phyloP scores from a whole-genome alignment of 179 eudicot genomes.

The Corrigiola litoralis region DNA sequence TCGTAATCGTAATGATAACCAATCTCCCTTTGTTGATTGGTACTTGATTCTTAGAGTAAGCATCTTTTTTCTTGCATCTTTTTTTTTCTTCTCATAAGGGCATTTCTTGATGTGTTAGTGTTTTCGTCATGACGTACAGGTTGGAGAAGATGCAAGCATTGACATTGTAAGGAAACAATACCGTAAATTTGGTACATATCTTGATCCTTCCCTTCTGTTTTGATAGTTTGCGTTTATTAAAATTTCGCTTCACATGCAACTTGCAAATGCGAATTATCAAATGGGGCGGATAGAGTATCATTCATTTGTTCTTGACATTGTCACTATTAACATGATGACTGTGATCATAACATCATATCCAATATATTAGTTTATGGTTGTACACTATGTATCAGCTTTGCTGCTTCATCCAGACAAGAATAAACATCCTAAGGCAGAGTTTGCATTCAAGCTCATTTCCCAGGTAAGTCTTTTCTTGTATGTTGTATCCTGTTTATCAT shows the following conservation, averaged over 20 bases:
- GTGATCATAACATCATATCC: neutral
- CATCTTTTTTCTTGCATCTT: neutral
- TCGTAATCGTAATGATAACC: neutral
- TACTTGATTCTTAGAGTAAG: constrained; percentile 62
- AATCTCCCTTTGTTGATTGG: constrained; percentile 57
- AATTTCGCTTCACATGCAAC: too few relatives aligned
- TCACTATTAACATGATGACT: neutral
- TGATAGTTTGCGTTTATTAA: too few relatives aligned
- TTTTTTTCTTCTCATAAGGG: neutral
- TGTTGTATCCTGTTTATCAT: neutral
- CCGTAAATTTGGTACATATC: constrained; percentile 48
- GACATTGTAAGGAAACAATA: constrained; percentile 52
- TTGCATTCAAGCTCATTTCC: constrained; percentile 81
- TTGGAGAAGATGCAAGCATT: constrained; percentile 48
- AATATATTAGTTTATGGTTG: neutral
- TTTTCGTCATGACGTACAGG: constrained; percentile 29
- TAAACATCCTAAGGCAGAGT: constrained; percentile 77
- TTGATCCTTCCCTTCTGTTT: neutral
- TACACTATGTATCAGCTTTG: constrained; percentile 42
- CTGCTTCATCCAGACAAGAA: constrained; percentile 90
- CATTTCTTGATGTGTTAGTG: neutral
- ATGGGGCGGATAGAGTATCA: too few relatives aligned
- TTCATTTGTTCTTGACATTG: too few relatives aligned
- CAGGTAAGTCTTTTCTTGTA: constrained; percentile 36
- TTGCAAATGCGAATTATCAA: too few relatives aligned